Conservation (phyloP, 2,329 filamentous ascomycete genomes). For the Claviceps africana region DNA sequence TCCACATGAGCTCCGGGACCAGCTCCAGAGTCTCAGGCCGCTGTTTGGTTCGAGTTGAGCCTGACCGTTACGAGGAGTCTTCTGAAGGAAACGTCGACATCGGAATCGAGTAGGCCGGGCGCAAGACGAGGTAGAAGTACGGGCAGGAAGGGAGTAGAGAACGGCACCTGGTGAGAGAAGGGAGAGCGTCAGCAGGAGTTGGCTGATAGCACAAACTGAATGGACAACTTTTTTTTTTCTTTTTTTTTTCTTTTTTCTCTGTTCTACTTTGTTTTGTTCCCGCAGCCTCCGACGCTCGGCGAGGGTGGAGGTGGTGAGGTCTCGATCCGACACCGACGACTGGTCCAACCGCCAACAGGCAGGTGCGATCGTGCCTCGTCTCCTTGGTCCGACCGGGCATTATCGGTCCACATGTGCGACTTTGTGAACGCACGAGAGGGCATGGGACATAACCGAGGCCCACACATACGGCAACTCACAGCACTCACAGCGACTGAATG, state of each 20-base stretch:
- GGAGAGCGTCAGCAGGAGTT: background rate
- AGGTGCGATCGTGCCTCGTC: background rate
- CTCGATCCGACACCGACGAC: background rate
- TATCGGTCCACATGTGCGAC: background rate
- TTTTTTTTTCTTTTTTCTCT: too few relatives aligned
- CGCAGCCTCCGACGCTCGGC: background rate
- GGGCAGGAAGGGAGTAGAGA: background rate
- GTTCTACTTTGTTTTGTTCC: background rate
- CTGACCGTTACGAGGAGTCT: background rate
- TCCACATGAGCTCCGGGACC: slow-evolving; percentile 3
- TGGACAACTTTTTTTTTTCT: background rate
- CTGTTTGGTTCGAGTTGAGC: background rate
- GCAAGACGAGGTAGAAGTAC: background rate
- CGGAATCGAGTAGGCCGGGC: background rate
- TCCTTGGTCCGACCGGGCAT: background rate
- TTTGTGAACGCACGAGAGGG: background rate
- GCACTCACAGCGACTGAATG: too few relatives aligned
- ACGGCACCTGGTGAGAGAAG: background rate
- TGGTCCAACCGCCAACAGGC: background rate
- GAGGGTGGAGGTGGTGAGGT: slow-evolving; percentile 1
- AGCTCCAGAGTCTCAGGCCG: background rate
- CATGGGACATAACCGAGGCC: background rate
- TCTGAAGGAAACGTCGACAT: background rate
- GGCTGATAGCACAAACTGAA: background rate
- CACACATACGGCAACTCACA: background rate